A percentile compares a stretch with the other conserved stretches of the same genome.
phyloP scores from a whole-genome alignment of 176 grass and related monocot genomes.

The Eleusine coracana region DNA sequence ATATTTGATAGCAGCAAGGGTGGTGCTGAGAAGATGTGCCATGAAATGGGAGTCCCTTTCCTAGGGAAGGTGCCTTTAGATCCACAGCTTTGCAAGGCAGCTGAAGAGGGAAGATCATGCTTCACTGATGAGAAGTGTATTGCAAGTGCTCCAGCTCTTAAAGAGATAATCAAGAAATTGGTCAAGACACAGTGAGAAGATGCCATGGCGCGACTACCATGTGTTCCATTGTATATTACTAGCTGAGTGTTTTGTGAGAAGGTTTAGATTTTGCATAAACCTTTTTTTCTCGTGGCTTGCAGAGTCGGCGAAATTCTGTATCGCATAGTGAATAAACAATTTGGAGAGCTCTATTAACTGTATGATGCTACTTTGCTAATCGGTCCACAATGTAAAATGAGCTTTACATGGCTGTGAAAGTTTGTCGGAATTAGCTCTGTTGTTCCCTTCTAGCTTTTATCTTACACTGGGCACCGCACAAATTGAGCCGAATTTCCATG shows the following conservation, averaged over 20 bases:
- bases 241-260: neutral
- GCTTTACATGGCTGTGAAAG: neutral
- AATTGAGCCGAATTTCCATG: too few relatives aligned
- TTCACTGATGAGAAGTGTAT: slow-evolving; percentile 62
- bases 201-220: neutral
- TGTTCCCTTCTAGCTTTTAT: too few relatives aligned
- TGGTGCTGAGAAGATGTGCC: slow-evolving; percentile 80
- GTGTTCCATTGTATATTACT: neutral
- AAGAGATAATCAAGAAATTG: slow-evolving; percentile 65
- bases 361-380: neutral
- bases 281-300: neutral
- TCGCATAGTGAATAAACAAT: neutral
- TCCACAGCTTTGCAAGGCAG: slow-evolving; percentile 65
- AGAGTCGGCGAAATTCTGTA: neutral
- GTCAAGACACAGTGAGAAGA: slow-evolving; percentile 33
- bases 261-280: neutral
- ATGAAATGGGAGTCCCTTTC: slow-evolving; percentile 75
- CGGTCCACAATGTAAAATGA: neutral
- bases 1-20: slow-evolving; percentile 84
- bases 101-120: slow-evolving; percentile 78
- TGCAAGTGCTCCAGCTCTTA: slow-evolving; percentile 60
- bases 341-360: neutral
- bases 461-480: too few relatives aligned
- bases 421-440: neutral
- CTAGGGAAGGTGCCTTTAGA: slow-evolving; percentile 86